Evolutionary conservation across 129 eudicot species (phyloP).

Genomic region (Artemisia annua): DNA sequence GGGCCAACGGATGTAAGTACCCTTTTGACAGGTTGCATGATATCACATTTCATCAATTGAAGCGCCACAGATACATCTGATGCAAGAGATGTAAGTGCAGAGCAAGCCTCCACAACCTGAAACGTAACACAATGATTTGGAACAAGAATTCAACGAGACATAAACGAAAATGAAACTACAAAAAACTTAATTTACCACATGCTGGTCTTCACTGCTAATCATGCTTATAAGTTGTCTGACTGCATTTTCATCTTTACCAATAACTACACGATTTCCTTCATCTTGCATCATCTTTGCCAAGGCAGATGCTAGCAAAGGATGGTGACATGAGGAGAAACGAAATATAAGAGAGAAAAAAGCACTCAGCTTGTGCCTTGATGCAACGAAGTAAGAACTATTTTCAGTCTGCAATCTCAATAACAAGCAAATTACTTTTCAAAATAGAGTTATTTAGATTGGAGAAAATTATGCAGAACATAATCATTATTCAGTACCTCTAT

Average conservation of each 20-base stretch:
- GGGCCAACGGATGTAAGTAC: constrained; percentile 72
- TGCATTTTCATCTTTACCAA: constrained; percentile 98
- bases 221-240: constrained; percentile 95
- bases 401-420: constrained; percentile 66
- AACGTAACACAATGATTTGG: constrained; percentile 10
- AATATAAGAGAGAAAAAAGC: constrained; percentile 97
- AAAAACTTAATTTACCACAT: constrained; percentile 69
- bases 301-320: constrained; percentile 97
- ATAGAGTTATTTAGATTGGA: not conserved
- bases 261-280: constrained; percentile 84
- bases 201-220: constrained; percentile 97
- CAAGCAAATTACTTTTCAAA: constrained; percentile 24
- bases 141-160: not conserved
- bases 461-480: not conserved
- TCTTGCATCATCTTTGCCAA: constrained; percentile 97
- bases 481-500: constrained; percentile 66
- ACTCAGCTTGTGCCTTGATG: constrained; percentile 94
- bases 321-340: constrained; percentile 98
- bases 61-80: constrained; percentile 85
- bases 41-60: constrained; percentile 91
- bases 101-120: constrained; percentile 98
- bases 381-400: constrained; percentile 93
- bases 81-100: constrained; percentile 96
- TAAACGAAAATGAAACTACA: constrained; percentile 7
- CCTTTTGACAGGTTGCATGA: constrained; percentile 88